Evolutionary conservation across 2,329 filamentous ascomycete genomes (phyloP).

Genomic region (Fusarium nurragi): DNA sequence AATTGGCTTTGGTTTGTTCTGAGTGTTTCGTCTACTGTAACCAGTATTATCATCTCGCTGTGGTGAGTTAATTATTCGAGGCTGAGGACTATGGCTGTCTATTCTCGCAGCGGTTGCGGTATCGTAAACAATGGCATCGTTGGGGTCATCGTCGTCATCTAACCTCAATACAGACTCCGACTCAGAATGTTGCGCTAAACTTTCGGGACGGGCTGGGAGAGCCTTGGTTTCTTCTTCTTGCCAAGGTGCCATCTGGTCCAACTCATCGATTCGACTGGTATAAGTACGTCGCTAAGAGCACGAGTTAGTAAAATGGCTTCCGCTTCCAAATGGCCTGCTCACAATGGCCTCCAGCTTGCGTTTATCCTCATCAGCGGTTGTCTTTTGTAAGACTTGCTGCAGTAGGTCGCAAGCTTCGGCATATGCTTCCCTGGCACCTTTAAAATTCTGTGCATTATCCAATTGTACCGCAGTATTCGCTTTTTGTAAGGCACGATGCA

Average conservation of each 20-base stretch:
- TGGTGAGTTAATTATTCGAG: constrained; percentile 37
- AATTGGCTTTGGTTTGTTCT: constrained; percentile 41
- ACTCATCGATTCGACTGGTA: constrained; percentile 85
- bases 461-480: constrained; percentile 95
- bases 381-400: constrained; percentile 86
- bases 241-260: constrained; percentile 75
- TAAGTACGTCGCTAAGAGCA: constrained; percentile 80
- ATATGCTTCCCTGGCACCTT: constrained; percentile 90
- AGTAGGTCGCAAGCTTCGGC: constrained; percentile 88
- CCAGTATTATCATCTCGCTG: constrained; percentile 37
- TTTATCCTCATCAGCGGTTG: constrained; percentile 84
- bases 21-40: constrained; percentile 35
- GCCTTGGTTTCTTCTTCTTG: constrained; percentile 71
- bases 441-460: constrained; percentile 95
- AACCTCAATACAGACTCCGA: constrained; percentile 33
- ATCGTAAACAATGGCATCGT: constrained; percentile 59
- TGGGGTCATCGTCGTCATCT: constrained; percentile 54
- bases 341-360: constrained; percentile 94
- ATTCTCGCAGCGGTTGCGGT: constrained; percentile 64
- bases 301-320: constrained; percentile 8
- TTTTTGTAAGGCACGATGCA: constrained; percentile 94
- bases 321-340: constrained; percentile 43
- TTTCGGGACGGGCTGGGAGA: constrained; percentile 75
- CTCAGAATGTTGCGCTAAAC: constrained; percentile 49
- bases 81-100: constrained; percentile 37